Percentiles rank a stretch among this genome's conserved stretches.
These are phyloP conservation scores for Pseudogymnoascus verrucosus DNA, from an alignment of 2,329 filamentous ascomycete species.

Conservation along the genomic window DNA sequence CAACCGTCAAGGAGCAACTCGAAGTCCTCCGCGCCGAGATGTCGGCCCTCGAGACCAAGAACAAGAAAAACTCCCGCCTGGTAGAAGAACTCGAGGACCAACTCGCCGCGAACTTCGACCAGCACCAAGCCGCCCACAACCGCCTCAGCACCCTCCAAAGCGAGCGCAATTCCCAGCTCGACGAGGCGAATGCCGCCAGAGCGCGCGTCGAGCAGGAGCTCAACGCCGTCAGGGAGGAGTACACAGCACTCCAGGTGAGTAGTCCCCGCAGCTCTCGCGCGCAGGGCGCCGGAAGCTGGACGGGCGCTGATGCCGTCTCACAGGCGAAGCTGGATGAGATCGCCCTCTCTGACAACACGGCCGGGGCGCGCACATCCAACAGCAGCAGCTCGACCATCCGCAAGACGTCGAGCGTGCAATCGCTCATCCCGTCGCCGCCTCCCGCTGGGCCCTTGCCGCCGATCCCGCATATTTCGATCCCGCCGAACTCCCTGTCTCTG, in stretches of 20 bases:
- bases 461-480: slow-evolving; percentile 55
- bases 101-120: slow-evolving; percentile 88
- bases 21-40: slow-evolving; percentile 59
- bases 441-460: slow-evolving; percentile 94
- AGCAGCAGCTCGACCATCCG: slow-evolving; percentile 59
- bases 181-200: slow-evolving; percentile 65
- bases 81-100: slow-evolving; percentile 97
- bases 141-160: slow-evolving; percentile 74
- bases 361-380: slow-evolving; percentile 44
- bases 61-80: slow-evolving; percentile 84
- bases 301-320: slow-evolving; percentile 16
- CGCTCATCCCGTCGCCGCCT: slow-evolving; percentile 76
- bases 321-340: slow-evolving; percentile 56
- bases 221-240: slow-evolving; percentile 59
- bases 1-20: slow-evolving; percentile 47
- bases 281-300: neutral
- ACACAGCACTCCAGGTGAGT: slow-evolving; percentile 58
- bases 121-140: slow-evolving; percentile 78
- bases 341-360: slow-evolving; percentile 17
- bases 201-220: slow-evolving; percentile 59
- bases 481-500: slow-evolving; percentile 36
- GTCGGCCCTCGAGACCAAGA: slow-evolving; percentile 53
- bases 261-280: neutral
- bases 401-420: slow-evolving; percentile 75
- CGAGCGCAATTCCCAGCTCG: slow-evolving; percentile 65